Base-by-base conservation (phyloP, 2,329 filamentous ascomycete species). In the Juglanconis juglandina region DNA sequence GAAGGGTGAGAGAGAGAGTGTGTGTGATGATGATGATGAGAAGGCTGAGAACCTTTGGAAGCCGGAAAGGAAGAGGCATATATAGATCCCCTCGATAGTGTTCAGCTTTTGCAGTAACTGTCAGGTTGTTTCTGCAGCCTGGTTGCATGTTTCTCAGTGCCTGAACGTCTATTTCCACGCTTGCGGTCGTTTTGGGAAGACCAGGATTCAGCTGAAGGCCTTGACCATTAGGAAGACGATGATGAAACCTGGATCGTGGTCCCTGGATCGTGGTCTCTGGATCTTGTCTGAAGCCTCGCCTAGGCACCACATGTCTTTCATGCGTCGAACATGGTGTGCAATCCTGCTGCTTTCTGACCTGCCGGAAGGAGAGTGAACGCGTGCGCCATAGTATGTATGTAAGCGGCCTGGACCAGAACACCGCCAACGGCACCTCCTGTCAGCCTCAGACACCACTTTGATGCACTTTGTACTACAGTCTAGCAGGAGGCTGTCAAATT, bases 1-100 rank as follows among this genome's bases (percentile, higher is more conserved):
- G 42, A 13, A 14, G 24, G 33, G 3, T 50, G 53, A 32, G 47
- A 37, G 53, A 34, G 42, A 46, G 53, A 48, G 34, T 17, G 53
- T 47, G 34, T 33, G 34, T 55, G 53, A 55, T 55, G 53, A 55
- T 47, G 53, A 17, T 11, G 30, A 55, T 14, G 14, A 55, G 41
- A 34, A 46, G 51, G 35, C 30, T 11, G 14, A 48, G 9, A 8
- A 37, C 53, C 8, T 35, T 9, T 11, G 14, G 17, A 37, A 41
- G 30, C 2, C n/a, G 42, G 33, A 35, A 17, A 7, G 8, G 30
- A n/a, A 8, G 41, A 34, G 32, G 5, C 32, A 34, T 55, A 55
- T 55, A 55, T 55, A 55, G 24, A 24, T 34, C 35, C n/a, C 34
- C 11, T 9, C 8, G 41, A 37, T 42, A 13, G 3, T 54, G 52